These are phyloP conservation scores for Tetracladium setigerum DNA, from an alignment of 495 filamentous ascomycete species.

Conservation along the genomic window DNA sequence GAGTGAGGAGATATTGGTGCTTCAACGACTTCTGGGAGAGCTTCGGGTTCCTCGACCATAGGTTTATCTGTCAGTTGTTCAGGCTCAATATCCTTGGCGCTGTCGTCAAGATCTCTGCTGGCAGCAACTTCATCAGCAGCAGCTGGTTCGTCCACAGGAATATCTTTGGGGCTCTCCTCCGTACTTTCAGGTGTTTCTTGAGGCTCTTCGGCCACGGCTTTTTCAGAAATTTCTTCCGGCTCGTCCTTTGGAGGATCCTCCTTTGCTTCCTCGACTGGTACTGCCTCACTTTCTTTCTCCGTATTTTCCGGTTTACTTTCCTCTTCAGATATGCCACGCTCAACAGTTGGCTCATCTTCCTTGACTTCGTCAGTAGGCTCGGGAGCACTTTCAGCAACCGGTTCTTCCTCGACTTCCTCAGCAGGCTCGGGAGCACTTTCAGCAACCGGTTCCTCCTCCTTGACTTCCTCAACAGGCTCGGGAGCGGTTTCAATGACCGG, in stretches of 20 bases:
- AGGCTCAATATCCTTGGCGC: neutral
- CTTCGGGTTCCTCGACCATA: constrained; percentile 16
- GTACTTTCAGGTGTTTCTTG: constrained; percentile 5
- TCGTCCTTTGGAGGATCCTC: neutral
- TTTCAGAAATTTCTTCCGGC: neutral
- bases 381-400: neutral
- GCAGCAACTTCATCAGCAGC: neutral
- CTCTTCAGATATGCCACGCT: neutral
- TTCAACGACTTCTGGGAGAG: constrained; percentile 9
- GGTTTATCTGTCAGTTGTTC: constrained; percentile 16
- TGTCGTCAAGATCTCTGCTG: neutral
- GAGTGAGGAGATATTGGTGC: constrained; percentile 12
- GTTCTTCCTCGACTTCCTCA: constrained; percentile 1
- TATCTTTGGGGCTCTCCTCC: too few species aligned
- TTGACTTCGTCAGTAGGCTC: neutral
- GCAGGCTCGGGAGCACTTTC: neutral
- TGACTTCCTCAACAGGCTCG: constrained; percentile 4
- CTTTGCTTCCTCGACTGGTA: neutral
- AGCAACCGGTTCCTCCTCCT: constrained; percentile 10
- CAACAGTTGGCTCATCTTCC: constrained; percentile 1
- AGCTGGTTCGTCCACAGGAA: constrained; percentile 3
- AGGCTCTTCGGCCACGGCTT: constrained; percentile 1
- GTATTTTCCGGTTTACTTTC: too few species aligned
- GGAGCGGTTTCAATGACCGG: neutral
- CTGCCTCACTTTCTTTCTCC: neutral